Percentiles rank a stretch among this genome's conserved stretches.
Evolutionary conservation across 345 rosid species (phyloP).

Genomic region (Lumnitzera littorea): DNA sequence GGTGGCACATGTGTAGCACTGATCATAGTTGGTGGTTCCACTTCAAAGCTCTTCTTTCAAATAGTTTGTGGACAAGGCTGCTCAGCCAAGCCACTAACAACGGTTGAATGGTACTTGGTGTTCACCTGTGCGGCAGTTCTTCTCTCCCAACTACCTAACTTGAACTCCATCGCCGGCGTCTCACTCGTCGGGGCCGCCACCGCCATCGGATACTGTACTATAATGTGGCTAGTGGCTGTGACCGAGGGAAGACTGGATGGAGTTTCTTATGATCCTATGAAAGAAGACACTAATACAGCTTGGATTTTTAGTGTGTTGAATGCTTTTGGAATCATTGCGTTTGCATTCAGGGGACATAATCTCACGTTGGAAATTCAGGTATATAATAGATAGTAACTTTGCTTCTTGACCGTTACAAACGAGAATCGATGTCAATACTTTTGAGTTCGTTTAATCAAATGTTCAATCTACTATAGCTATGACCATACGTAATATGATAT

Average conservation of each 20-base stretch:
- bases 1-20: slow-evolving; percentile 20
- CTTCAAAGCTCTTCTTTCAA: slow-evolving; percentile 20
- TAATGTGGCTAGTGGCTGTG: slow-evolving; percentile 25
- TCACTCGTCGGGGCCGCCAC: slow-evolving; percentile 19
- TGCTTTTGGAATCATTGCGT: slow-evolving; percentile 20
- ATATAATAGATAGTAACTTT: background rate
- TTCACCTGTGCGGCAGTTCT: slow-evolving; percentile 18
- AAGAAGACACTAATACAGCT: slow-evolving; percentile 10
- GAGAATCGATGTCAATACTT: too few relatives aligned
- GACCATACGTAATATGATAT: too few relatives aligned
- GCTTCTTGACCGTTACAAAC: too few relatives aligned
- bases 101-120: slow-evolving; percentile 27
- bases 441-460: too few relatives aligned
- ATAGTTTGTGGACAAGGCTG: slow-evolving; percentile 13
- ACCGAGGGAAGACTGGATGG: slow-evolving; percentile 14
- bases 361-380: slow-evolving; percentile 19
- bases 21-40: slow-evolving; percentile 19
- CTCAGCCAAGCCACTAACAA: slow-evolving; percentile 10
- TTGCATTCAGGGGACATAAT: slow-evolving; percentile 24
- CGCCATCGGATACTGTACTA: slow-evolving; percentile 19
- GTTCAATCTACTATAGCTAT: too few relatives aligned
- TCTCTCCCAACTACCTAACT: slow-evolving; percentile 22
- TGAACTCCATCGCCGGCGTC: slow-evolving; percentile 26
- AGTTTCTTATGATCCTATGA: slow-evolving; percentile 19
- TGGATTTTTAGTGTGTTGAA: slow-evolving; percentile 15